Percentiles rank a stretch among this genome's conserved stretches.
Evolutionary conservation across 2,329 filamentous ascomycete genomes (phyloP).

Genomic region (Fusarium siculi): DNA sequence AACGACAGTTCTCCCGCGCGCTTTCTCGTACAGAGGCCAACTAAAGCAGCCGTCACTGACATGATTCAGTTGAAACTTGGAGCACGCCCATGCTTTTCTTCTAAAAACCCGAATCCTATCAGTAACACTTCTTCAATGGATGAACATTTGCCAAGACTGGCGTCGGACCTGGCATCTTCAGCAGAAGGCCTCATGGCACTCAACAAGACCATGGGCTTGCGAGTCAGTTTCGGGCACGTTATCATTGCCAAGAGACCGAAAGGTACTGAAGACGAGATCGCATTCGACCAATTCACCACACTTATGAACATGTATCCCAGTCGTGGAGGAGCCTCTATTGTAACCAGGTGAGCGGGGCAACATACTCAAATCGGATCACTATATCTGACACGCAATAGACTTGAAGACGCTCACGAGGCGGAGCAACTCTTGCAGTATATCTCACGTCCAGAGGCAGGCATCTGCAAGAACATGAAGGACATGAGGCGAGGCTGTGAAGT

Average conservation of each 20-base stretch:
- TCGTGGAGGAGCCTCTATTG: conserved; percentile 46
- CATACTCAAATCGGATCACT: background rate
- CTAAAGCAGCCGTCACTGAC: conserved; percentile 11
- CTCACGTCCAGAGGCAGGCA: conserved; percentile 3
- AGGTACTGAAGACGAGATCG: conserved; percentile 33
- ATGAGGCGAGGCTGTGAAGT: conserved; percentile 36
- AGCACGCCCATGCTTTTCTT: conserved; percentile 38
- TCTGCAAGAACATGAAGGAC: conserved; percentile 24
- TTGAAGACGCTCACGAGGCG: conserved; percentile 20
- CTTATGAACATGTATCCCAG: conserved; percentile 43
- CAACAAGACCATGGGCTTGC: conserved; percentile 44
- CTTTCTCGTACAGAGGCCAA: conserved; percentile 46
- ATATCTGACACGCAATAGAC: conserved; percentile 27
- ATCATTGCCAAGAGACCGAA: conserved; percentile 44
- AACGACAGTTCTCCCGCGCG: conserved; percentile 37
- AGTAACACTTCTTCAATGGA: conserved; percentile 27
- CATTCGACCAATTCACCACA: conserved; percentile 40
- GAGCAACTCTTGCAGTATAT: conserved; percentile 33
- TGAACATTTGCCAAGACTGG: conserved; percentile 34
- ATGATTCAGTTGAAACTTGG: conserved; percentile 40
- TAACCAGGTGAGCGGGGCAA: conserved; percentile 40
- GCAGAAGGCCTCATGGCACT: conserved; percentile 42
- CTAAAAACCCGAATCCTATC: background rate
- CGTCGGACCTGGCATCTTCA: conserved; percentile 29
- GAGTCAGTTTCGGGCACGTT: conserved; percentile 49